A percentile compares a stretch with the other conserved stretches of the same genome.
Evolutionary conservation across 192 early-diverging fungal genomes (phyloP).

Genomic region (Podila minutissima): DNA sequence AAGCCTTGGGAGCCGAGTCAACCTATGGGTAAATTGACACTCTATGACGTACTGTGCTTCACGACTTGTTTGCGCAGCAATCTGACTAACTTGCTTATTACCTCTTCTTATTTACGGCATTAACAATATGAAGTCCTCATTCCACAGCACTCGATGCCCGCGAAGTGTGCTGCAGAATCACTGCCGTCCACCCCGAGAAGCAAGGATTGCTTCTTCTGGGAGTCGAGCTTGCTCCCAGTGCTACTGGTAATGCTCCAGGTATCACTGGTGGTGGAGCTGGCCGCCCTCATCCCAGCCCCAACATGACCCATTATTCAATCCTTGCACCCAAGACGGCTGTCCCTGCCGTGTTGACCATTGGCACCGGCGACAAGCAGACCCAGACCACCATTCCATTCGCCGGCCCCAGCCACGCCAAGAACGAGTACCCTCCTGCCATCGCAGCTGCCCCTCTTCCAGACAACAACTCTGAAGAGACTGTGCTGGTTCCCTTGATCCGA

Average conservation of each 20-base stretch:
- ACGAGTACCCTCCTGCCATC: constrained; percentile 35
- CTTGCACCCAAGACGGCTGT: constrained; percentile 62
- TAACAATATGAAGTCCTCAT: constrained; percentile 13
- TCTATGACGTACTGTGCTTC: too few species aligned
- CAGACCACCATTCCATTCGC: constrained; percentile 17
- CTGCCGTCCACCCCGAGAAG: constrained; percentile 42
- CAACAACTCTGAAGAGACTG: constrained; percentile 32
- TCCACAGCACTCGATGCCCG: constrained; percentile 34
- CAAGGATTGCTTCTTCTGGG: constrained; percentile 34
- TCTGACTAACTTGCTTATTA: background rate
- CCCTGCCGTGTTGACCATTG: constrained; percentile 51
- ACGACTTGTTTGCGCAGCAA: background rate
- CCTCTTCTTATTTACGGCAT: background rate
- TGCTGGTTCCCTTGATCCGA: constrained; percentile 61
- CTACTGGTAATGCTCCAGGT: constrained; percentile 54
- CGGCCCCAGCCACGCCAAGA: constrained; percentile 46
- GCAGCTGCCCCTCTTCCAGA: constrained; percentile 17
- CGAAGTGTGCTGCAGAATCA: constrained; percentile 52
- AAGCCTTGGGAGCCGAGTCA: constrained; percentile 66
- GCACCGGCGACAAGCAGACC: constrained; percentile 30
- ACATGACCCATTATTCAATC: constrained; percentile 69
- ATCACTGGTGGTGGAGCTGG: constrained; percentile 61
- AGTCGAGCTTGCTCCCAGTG: constrained; percentile 45
- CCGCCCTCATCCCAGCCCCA: constrained; percentile 65
- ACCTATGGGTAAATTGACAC: constrained; percentile 63